Evolutionary conservation across 1,139 yeast genomes (phyloP), one percentile per base, ranked within the genome.

Genomic region (Pichia sp.): DNA sequence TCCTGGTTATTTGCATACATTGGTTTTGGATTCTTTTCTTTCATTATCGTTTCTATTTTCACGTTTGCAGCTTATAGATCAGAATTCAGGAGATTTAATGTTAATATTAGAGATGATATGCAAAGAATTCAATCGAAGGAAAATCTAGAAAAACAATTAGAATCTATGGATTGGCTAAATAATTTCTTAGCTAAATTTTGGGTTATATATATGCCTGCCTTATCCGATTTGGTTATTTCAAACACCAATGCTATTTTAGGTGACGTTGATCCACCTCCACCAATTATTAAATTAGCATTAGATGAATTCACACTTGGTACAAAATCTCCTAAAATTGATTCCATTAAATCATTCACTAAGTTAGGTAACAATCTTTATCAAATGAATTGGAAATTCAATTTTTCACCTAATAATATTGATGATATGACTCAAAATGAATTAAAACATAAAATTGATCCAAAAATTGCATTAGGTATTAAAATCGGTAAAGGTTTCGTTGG

Each of bases 121-220:
- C 69, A 74, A 44, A 75, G 95, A 68, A 65, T 75, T 41, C 69
- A 73, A 24, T 77, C 87, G 20, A 69, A 71, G 40, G 85, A 82
- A 60, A 70, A 80, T 41, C 68, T 85, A 54, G 85, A 80, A 51
- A 73, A 75, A 45, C 77, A 74, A 57, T 65, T 74, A 52, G 95
- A 85, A 67, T 80, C 88, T 11, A 83, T 85, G 79, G 80, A 80
- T 55, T 85, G 95, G 95, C 66, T 85, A 59, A 85, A 85, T 60
- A 77, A 82, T 24, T 84, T 85, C 59, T 66, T 85, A 64, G 81
- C 81, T 44, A 85, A 85, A 64, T 84, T 85, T 60, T 85, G 95
- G 95, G 85, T 83, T 49, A 83, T 85, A 54, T 85, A 85, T 59
- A 85, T 85, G 95, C 92, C 92, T 39, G 87, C 86, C 0, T 70